phyloP scores from a whole-genome alignment of 2,329 filamentous ascomycete genomes.

The Trichophyton mentagrophytes region DNA sequence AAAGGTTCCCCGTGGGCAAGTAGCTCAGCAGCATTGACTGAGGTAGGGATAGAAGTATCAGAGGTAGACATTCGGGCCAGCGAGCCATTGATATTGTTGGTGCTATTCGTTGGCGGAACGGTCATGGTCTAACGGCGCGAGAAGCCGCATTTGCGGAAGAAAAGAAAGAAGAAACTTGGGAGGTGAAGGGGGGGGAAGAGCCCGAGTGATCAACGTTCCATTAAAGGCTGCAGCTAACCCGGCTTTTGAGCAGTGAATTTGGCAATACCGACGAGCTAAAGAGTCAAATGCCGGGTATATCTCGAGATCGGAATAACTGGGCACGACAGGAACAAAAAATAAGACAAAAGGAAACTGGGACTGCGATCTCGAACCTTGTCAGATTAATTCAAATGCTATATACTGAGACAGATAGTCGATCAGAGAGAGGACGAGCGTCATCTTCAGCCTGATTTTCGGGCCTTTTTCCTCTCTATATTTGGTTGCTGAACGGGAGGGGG shows the following conservation, averaged over 20 bases:
- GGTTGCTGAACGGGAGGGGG: neutral
- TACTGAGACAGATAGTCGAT: neutral
- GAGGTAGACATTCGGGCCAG: neutral
- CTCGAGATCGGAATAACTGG: neutral
- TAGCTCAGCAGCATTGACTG: slow-evolving; percentile 14
- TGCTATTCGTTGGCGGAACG: slow-evolving; percentile 2
- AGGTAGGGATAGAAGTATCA: neutral
- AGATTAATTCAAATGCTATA: neutral
- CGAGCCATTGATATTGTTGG: neutral
- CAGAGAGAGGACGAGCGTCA: neutral
- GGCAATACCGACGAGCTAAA: neutral
- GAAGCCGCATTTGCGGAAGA: neutral
- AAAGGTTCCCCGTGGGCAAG: slow-evolving; percentile 20
- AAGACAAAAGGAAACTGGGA: neutral
- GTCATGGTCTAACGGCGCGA: slow-evolving; percentile 4
- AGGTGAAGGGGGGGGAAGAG: neutral
- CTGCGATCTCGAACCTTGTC: neutral
- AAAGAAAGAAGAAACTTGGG: neutral
- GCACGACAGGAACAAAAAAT: neutral
- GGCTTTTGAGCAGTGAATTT: neutral
- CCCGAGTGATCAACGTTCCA: neutral
- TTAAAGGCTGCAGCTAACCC: neutral
- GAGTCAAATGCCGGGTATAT: neutral
- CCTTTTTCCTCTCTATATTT: neutral
- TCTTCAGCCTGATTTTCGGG: neutral